phyloP scores from a whole-genome alignment of 164 flowering plant genomes.

The Vitis cinerea region DNA sequence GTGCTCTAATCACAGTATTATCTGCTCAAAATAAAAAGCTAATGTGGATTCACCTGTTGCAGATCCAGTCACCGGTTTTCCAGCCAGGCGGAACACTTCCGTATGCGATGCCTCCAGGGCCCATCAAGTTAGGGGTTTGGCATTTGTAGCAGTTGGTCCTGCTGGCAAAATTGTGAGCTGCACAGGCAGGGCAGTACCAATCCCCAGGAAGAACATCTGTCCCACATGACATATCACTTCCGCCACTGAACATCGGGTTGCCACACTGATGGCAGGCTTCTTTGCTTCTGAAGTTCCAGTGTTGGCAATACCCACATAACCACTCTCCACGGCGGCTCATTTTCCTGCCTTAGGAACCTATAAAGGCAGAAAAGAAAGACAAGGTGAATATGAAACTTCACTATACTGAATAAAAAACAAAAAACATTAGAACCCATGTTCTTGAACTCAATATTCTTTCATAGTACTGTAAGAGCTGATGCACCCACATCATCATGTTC shows the following conservation, averaged over 20 bases:
- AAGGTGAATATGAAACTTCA: not conserved
- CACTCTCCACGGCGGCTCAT: conserved; percentile 74
- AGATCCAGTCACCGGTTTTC: conserved; percentile 76
- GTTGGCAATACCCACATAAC: conserved; percentile 66
- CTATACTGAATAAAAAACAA: not conserved
- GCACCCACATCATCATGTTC: no score
- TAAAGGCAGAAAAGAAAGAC: not conserved
- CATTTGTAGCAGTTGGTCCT: conserved; percentile 46
- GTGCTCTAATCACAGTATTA: not conserved
- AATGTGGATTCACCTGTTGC: conserved; percentile 38
- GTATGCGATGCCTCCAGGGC: conserved; percentile 22
- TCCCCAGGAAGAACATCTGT: conserved; percentile 59
- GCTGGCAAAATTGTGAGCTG: conserved; percentile 66
- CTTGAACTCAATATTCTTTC: no score
- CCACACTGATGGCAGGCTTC: conserved; percentile 59
- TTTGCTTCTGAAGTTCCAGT: conserved; percentile 61
- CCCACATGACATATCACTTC: conserved; percentile 26
- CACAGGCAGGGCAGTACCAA: conserved; percentile 68
- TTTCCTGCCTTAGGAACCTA: not conserved
- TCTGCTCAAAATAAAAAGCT: not conserved
- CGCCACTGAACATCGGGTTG: conserved; percentile 50
- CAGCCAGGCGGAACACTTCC: conserved; percentile 48
- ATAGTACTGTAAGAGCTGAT: no score
- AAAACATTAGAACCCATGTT: no score
- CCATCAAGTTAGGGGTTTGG: conserved; percentile 27